phyloP scores from a whole-genome alignment of 768 basidiomycete genomes.

The Gyrodon lividus region DNA sequence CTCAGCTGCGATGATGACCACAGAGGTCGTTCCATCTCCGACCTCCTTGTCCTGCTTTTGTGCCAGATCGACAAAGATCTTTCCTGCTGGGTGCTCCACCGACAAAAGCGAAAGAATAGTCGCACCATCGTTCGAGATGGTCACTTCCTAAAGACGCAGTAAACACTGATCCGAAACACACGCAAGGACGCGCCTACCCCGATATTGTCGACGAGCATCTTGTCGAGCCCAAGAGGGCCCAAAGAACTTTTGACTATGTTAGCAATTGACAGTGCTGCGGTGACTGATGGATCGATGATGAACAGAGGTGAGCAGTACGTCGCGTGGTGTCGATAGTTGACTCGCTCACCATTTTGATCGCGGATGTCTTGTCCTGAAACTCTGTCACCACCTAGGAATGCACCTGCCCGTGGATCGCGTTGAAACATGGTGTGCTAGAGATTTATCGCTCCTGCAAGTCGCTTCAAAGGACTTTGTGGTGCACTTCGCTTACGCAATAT shows the following conservation, averaged over 20 bases:
- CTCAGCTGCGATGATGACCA: conserved; percentile 98
- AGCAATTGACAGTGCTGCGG: conserved; percentile 94
- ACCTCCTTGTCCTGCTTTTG: conserved; percentile 99
- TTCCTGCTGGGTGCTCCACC: conserved; percentile 95
- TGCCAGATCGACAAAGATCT: conserved; percentile 96
- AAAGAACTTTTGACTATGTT: conserved; percentile 97
- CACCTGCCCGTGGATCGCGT: conserved; percentile 88
- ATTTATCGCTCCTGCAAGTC: too few species aligned
- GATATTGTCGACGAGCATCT: conserved; percentile 98
- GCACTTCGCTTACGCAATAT: conserved; percentile 24
- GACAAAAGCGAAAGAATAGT: conserved; percentile 94
- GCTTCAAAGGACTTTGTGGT: not conserved
- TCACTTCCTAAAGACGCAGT: conserved; percentile 74
- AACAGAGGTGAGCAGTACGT: not conserved
- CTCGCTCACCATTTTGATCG: conserved; percentile 83
- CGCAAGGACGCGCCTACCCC: conserved; percentile 55
- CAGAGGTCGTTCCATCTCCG: conserved; percentile 98
- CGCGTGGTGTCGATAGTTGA: not conserved
- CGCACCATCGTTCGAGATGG: conserved; percentile 99
- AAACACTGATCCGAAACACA: conserved; percentile 3
- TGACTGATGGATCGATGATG: conserved; percentile 49
- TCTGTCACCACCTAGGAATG: conserved; percentile 91
- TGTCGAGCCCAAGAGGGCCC: conserved; percentile 92
- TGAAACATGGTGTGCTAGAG: conserved; percentile 62
- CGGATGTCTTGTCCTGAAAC: conserved; percentile 94